Evolutionary conservation across 83 land plant genomes (phyloP).

Genomic region (Picea mariana): DNA sequence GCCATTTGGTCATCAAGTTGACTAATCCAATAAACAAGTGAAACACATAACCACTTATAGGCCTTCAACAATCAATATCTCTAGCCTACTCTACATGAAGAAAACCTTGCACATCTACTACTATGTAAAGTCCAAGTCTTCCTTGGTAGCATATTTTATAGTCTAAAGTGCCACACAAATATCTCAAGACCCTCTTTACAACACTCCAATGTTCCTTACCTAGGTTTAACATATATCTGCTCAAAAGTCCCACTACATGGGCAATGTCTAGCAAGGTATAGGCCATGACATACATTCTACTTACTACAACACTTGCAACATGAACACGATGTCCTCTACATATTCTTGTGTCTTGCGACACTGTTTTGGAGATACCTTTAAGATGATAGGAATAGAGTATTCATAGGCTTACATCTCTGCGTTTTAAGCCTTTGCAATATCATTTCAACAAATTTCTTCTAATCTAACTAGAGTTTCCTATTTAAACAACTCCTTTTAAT

Average conservation of each 20-base stretch:
- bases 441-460: constrained; percentile 9
- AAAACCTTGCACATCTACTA: not conserved
- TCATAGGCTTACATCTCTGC: not conserved
- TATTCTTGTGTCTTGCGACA: constrained; percentile 4
- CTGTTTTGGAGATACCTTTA: not conserved
- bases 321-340: constrained; percentile 12
- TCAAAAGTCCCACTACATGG: constrained; percentile 5
- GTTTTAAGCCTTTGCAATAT: constrained; percentile 18
- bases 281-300: constrained; percentile 12
- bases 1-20: not conserved
- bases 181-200: constrained; percentile 14
- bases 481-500: not conserved
- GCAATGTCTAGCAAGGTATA: constrained; percentile 10
- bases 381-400: not conserved
- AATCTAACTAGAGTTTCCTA: not conserved
- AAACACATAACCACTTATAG: not conserved
- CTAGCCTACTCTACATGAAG: not conserved
- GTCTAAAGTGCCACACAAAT: constrained; percentile 17
- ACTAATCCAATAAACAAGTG: not conserved
- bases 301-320: constrained; percentile 12
- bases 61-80: not conserved
- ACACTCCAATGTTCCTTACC: constrained; percentile 10
- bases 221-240: constrained; percentile 21
- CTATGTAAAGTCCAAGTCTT: not conserved
- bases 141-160: not conserved